A percentile compares a stretch with the other conserved stretches of the same genome.
Evolutionary conservation across 2,329 filamentous ascomycete species (phyloP).

Genomic region (Macrophomina pseudophaseolina): DNA sequence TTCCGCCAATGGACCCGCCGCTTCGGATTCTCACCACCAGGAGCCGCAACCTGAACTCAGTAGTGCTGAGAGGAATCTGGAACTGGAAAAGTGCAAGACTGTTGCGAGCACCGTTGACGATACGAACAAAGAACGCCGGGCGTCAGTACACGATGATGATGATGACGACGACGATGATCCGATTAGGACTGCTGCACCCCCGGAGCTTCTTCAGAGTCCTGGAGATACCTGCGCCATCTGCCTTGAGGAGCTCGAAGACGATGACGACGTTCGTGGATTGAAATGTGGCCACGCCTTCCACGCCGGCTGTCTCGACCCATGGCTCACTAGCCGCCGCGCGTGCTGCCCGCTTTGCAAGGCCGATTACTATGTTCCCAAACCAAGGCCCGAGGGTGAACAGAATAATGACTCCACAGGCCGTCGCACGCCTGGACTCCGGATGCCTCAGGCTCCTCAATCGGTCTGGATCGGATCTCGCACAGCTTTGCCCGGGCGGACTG

Average conservation of each 20-base stretch:
- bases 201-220: conserved; percentile 78
- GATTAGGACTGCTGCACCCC: conserved; percentile 80
- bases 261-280: conserved; percentile 91
- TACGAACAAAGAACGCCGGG: conserved; percentile 31
- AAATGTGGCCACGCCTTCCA: conserved; percentile 99
- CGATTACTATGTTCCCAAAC: conserved; percentile 95
- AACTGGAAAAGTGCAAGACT: conserved; percentile 39
- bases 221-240: conserved; percentile 97
- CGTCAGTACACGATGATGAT: conserved; percentile 51
- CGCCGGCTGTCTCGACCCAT: conserved; percentile 92
- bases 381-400: conserved; percentile 66
- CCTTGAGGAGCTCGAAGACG: conserved; percentile 89
- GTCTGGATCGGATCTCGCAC: conserved; percentile 39
- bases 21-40: conserved; percentile 33
- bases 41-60: conserved; percentile 34
- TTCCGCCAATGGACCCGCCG: conserved; percentile 19
- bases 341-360: conserved; percentile 98
- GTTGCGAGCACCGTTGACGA: conserved; percentile 36
- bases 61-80: conserved; percentile 32
- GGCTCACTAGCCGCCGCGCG: conserved; percentile 90
- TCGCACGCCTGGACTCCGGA: conserved; percentile 35
- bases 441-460: conserved; percentile 40
- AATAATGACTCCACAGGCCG: conserved; percentile 36
- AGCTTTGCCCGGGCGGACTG: conserved; percentile 40
- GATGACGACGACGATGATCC: conserved; percentile 78